These are phyloP conservation scores for Fusarium sp. DNA, from an alignment of 2,329 filamentous ascomycete species.

Conservation along the genomic window DNA sequence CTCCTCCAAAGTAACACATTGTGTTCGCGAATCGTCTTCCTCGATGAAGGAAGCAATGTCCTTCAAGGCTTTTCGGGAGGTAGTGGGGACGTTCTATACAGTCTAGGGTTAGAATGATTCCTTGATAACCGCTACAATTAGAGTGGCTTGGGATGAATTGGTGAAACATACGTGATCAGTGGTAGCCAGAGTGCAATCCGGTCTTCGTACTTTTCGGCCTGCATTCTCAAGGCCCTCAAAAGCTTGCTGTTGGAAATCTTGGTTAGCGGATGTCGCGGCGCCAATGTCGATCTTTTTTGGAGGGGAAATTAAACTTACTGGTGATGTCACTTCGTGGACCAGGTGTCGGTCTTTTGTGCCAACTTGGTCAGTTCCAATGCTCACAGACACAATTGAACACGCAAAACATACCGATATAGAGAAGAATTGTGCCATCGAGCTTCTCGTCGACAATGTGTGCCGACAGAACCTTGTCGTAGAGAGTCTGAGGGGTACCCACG, in stretches of 20 bases:
- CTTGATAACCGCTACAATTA: not conserved
- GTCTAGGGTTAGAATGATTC: slow-evolving; percentile 34
- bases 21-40: slow-evolving; percentile 91
- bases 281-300: slow-evolving; percentile 11
- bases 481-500: slow-evolving; percentile 80
- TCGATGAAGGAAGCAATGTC: slow-evolving; percentile 95
- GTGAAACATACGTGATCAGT: slow-evolving; percentile 87
- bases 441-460: slow-evolving; percentile 96
- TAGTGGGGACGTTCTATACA: slow-evolving; percentile 89
- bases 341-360: slow-evolving; percentile 83
- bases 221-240: slow-evolving; percentile 97
- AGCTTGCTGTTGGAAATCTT: slow-evolving; percentile 77
- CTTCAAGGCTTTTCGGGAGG: slow-evolving; percentile 92
- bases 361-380: slow-evolving; percentile 25
- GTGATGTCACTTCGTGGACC: slow-evolving; percentile 98
- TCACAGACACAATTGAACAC: not conserved
- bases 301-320: slow-evolving; percentile 68
- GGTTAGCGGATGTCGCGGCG: slow-evolving; percentile 34
- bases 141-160: slow-evolving; percentile 3
- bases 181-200: slow-evolving; percentile 96
- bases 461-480: slow-evolving; percentile 98
- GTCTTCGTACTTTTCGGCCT: slow-evolving; percentile 87
- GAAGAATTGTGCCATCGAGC: slow-evolving; percentile 89
- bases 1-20: slow-evolving; percentile 96
- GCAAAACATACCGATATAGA: slow-evolving; percentile 85